A percentile compares a stretch with the other conserved stretches of the same genome.
Evolutionary conservation across 2,329 filamentous ascomycete genomes (phyloP).

Genomic region (Xylariaceae sp.): DNA sequence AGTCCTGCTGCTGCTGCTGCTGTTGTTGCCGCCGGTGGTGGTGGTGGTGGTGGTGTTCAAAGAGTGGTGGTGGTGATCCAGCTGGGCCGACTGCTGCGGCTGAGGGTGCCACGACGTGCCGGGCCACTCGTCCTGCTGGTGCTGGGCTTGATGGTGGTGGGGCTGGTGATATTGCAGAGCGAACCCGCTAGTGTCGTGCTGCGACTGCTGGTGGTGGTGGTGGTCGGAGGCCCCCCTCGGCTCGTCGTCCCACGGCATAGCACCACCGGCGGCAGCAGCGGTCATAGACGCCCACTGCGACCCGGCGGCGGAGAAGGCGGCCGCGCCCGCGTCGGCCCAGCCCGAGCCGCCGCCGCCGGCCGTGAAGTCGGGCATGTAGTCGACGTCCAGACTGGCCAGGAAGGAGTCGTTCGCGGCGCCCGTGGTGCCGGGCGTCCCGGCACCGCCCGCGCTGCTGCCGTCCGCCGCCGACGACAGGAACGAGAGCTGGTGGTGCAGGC

Average conservation of each 20-base stretch:
- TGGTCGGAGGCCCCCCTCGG: slow-evolving; percentile 5
- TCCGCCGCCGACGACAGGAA: slow-evolving; percentile 29
- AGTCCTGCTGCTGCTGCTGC: too few relatives aligned
- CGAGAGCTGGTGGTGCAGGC: slow-evolving; percentile 25
- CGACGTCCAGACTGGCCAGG: slow-evolving; percentile 20
- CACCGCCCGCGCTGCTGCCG: slow-evolving; percentile 23
- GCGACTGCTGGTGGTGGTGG: too few relatives aligned
- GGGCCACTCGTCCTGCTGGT: too few relatives aligned
- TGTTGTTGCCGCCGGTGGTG: too few relatives aligned
- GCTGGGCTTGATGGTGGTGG: too few relatives aligned
- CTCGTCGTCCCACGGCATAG: slow-evolving; percentile 4
- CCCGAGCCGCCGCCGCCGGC: slow-evolving; percentile 9
- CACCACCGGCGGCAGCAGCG: slow-evolving; percentile 5
- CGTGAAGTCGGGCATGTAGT: slow-evolving; percentile 10
- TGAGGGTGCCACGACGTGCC: too few relatives aligned
- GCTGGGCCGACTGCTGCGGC: too few relatives aligned
- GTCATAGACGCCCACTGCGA: slow-evolving; percentile 15
- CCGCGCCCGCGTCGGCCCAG: slow-evolving; percentile 11
- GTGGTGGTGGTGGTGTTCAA: too few relatives aligned
- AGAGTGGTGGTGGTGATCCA: too few relatives aligned
- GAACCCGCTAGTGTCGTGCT: too few relatives aligned
- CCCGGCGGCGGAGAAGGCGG: slow-evolving; percentile 5
- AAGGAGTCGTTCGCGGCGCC: slow-evolving; percentile 18
- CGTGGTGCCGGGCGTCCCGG: slow-evolving; percentile 15
- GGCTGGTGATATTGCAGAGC: too few relatives aligned